Evolutionary conservation across 73 alveolate species (phyloP), one percentile per base, ranked within the genome.

Genomic region (Uronychia setigera): DNA sequence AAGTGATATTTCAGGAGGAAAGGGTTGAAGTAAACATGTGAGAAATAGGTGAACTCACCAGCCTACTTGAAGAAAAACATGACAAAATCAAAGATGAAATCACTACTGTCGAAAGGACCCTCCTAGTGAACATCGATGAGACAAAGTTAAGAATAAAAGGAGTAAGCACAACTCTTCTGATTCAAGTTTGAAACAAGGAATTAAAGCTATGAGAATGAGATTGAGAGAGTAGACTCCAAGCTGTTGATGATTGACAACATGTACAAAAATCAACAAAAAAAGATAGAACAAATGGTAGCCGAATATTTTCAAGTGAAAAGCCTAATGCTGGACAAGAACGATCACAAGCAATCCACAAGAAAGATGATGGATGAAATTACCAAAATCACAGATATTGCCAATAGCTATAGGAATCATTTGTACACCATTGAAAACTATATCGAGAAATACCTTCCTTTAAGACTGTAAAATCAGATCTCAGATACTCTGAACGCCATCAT

Each of bases 361-460:
- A 46, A 46, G 67, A 46, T 46, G 67, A 46, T 46, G 67, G 67
- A 46, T 11, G 67, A 46, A 46, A 46, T 46, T 19, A 46, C 67
- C 67, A 46, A 46, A 46, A 46, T 46, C 67, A 46, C 67, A 11
- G 67, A 46, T 46, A 46, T 46, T 11, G 67, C 67, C 67, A 46
- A 46, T 19, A 46, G 67, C 67, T 46, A 46, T 19, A 46, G 19
- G 19, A 78, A 78, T 28, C 84, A 78, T 33, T 1, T 33, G 0
- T 78, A 32, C 14, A 78, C 84, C 32, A 31, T 78, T 0, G 84
- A 78, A 28, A 78, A 78, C 60, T 78, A 31, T 75, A 29, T 31
- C 26, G 84, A 78, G 75, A 78, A 78, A 33, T 78, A 78, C 26
- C 74, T 58, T 14, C 58, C 84, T 1, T 26, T 78, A n/a, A 78